These are phyloP conservation scores for Exophiala aquamarina DNA, from an alignment of 2,329 filamentous ascomycete species.

Conservation along the genomic window DNA sequence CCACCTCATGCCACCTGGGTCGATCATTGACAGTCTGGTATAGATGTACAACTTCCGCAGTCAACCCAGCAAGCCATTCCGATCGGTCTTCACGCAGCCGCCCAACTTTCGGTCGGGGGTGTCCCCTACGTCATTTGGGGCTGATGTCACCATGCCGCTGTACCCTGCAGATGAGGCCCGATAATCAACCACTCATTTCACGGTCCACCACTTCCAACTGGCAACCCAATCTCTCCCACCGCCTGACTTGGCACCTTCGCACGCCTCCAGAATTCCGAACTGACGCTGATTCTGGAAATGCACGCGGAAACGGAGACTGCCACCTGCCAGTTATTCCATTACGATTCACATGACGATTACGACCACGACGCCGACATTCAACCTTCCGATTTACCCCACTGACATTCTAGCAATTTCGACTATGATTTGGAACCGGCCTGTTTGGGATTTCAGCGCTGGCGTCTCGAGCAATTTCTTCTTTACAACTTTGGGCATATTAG, in stretches of 20 bases:
- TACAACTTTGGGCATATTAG: constrained; percentile 1
- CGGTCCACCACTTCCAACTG: background rate
- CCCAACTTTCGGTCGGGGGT: constrained; percentile 38
- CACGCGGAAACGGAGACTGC: too few relatives aligned
- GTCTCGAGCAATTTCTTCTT: constrained; percentile 6
- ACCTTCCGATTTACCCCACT: background rate
- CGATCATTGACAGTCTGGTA: background rate
- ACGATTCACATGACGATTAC: constrained; percentile 2
- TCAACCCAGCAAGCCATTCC: constrained; percentile 36
- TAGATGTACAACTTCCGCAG: constrained; percentile 30
- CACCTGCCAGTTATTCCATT: background rate
- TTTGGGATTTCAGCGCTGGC: constrained; percentile 21
- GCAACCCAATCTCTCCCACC: background rate
- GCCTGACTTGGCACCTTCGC: background rate
- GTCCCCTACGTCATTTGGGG: constrained; percentile 29
- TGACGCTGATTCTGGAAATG: too few relatives aligned
- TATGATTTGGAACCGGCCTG: constrained; percentile 5
- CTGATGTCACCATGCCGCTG: constrained; percentile 23
- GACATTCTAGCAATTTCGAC: background rate
- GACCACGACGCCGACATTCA: background rate
- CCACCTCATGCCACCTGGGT: too few relatives aligned
- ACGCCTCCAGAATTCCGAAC: background rate
- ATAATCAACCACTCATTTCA: constrained; percentile 5
- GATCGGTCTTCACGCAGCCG: constrained; percentile 42
- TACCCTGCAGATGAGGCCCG: constrained; percentile 19